These are phyloP conservation scores for Combretum micranthum DNA, from an alignment of 345 rosid genomes.

Conservation along the genomic window DNA sequence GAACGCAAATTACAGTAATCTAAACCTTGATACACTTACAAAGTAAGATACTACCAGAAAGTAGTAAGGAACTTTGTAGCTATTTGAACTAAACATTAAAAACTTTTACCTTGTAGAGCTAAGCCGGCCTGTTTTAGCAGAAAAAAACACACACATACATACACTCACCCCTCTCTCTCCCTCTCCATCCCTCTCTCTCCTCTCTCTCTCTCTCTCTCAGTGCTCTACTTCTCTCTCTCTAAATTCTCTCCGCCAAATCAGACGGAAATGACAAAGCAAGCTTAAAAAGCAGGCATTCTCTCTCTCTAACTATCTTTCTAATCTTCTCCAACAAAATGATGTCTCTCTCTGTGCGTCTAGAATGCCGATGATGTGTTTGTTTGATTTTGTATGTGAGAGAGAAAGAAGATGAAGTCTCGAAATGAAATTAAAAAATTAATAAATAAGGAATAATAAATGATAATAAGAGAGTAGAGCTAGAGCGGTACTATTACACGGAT, in stretches of 20 bases:
- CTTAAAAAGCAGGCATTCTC: slow-evolving; percentile 19
- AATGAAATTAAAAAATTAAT: neutral
- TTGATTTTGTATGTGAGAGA: neutral
- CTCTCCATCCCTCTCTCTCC: neutral
- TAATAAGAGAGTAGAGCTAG: neutral
- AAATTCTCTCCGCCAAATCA: slow-evolving; percentile 1
- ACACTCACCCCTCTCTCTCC: neutral
- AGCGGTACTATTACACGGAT: slow-evolving; percentile 35
- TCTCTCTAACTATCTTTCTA: slow-evolving; percentile 23
- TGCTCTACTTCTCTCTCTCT: neutral
- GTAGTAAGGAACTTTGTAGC: too few species aligned
- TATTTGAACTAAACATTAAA: too few species aligned
- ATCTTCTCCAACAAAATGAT: neutral
- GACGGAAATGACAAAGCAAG: slow-evolving; percentile 21
- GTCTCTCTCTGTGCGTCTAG: slow-evolving; percentile 2
- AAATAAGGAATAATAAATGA: too few species aligned
- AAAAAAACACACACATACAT: too few species aligned
- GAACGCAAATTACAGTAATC: too few species aligned
- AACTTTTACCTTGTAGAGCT: too few species aligned
- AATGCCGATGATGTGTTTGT: slow-evolving; percentile 7
- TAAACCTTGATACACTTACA: too few species aligned
- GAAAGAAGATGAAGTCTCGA: neutral
- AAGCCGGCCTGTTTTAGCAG: too few species aligned
- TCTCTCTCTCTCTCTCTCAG: neutral
- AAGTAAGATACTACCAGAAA: too few species aligned